Evolutionary conservation across 257 asterid species (phyloP).

Genomic region (Apocynum venetum): DNA sequence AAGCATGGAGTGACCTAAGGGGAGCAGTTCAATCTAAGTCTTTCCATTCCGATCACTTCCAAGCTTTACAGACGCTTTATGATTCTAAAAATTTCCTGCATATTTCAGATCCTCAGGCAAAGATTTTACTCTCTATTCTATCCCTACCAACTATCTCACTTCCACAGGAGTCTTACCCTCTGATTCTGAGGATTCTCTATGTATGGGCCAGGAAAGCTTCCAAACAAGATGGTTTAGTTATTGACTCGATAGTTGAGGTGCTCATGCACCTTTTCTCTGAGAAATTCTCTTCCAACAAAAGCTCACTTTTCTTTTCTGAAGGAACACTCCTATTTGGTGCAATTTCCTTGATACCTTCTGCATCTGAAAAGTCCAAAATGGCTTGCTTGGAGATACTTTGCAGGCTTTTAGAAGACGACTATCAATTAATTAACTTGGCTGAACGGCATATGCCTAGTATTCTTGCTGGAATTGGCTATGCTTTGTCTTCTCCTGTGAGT

Average conservation of each 20-base stretch:
- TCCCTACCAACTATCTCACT: constrained; percentile 48
- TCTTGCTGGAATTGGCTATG: constrained; percentile 83
- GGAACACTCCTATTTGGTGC: constrained; percentile 82
- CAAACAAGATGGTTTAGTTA: constrained; percentile 50
- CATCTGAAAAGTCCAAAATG: constrained; percentile 57
- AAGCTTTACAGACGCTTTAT: constrained; percentile 55
- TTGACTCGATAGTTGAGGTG: constrained; percentile 52
- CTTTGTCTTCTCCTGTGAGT: constrained; percentile 56
- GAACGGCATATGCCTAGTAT: constrained; percentile 49
- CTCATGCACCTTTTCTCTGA: constrained; percentile 39
- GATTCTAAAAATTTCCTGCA: constrained; percentile 57
- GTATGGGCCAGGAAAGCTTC: constrained; percentile 79
- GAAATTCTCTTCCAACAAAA: constrained; percentile 31
- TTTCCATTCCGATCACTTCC: constrained; percentile 53
- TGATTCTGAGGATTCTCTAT: constrained; percentile 65
- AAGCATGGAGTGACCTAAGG: constrained; percentile 92
- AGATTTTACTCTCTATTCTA: constrained; percentile 61
- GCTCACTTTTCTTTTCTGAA: constrained; percentile 57
- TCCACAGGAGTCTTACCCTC: constrained; percentile 60
- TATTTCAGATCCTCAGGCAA: constrained; percentile 95
- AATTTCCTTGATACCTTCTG: constrained; percentile 46
- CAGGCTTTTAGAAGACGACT: constrained; percentile 51
- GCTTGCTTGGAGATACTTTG: constrained; percentile 67
- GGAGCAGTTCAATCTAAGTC: constrained; percentile 46
- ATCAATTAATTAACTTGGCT: constrained; percentile 34